phyloP scores from a whole-genome alignment of 768 basidiomycete genomes.

The Kwoniella dejecticola region DNA sequence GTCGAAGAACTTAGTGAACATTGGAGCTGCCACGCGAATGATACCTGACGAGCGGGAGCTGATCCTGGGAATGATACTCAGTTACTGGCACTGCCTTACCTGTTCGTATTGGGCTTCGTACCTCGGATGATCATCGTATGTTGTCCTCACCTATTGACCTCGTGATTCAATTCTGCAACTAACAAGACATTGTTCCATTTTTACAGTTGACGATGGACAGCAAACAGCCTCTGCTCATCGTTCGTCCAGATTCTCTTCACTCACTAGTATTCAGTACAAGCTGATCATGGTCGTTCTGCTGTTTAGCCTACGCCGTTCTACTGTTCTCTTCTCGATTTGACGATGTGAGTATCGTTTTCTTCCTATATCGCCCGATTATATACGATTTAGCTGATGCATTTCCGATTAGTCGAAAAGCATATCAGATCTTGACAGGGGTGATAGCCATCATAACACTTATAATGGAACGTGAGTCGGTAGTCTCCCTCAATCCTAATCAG shows the following conservation, averaged over 20 bases:
- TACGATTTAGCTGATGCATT: background rate
- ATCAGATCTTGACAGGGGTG: slow-evolving; percentile 16
- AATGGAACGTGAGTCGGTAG: slow-evolving; percentile 18
- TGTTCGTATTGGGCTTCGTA: slow-evolving; percentile 7
- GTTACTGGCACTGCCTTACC: slow-evolving; percentile 18
- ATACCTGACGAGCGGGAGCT: too few species aligned
- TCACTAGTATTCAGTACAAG: background rate
- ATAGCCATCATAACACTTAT: slow-evolving; percentile 12
- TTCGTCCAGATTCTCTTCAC: background rate
- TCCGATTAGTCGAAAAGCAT: slow-evolving; percentile 1
- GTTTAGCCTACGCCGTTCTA: slow-evolving; percentile 20
- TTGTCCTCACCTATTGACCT: background rate
- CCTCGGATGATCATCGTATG: slow-evolving; percentile 15
- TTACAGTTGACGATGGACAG: background rate
- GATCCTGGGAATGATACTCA: background rate
- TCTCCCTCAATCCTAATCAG: too few species aligned
- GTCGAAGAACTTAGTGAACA: background rate
- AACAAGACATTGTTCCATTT: too few species aligned
- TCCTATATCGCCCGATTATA: background rate
- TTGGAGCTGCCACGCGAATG: too few species aligned
- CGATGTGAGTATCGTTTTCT: slow-evolving; percentile 4
- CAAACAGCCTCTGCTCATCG: slow-evolving; percentile 7
- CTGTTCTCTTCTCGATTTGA: slow-evolving; percentile 13
- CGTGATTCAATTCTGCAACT: too few species aligned
- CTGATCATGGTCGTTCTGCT: background rate